Conservation (phyloP, 257 asterid species). For the Solanum medicagineum region DNA sequence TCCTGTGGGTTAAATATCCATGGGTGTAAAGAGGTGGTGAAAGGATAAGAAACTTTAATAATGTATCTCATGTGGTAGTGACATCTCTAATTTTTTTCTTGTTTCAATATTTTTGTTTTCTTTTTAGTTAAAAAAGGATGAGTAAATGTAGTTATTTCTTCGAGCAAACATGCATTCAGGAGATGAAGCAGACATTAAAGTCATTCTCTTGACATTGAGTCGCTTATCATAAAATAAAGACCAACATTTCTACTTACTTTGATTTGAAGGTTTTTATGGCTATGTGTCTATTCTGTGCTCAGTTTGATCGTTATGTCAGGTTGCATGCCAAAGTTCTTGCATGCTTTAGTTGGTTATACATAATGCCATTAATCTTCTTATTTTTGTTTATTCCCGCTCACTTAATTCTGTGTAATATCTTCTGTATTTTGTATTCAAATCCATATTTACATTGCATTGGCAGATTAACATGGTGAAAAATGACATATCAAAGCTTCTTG, state of each 20-base stretch:
- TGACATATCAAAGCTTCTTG: conserved; percentile 79
- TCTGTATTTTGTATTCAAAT: not conserved
- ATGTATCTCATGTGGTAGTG: not conserved
- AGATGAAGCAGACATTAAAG: not conserved
- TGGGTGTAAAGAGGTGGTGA: not conserved
- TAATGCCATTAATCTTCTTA: not conserved
- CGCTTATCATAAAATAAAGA: not conserved
- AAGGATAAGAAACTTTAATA: not conserved
- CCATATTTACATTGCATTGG: conserved; percentile 5
- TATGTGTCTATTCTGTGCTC: not conserved
- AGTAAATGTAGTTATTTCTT: not conserved
- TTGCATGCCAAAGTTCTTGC: not conserved
- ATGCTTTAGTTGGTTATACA: not conserved
- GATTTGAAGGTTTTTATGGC: not conserved
- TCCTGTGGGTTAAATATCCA: not conserved
- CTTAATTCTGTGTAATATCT: not conserved
- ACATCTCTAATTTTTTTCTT: not conserved
- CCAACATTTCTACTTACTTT: not conserved
- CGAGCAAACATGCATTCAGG: not conserved
- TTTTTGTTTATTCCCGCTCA: not conserved
- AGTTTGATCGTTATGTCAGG: not conserved
- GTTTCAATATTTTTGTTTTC: not conserved
- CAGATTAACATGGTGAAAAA: conserved; percentile 62
- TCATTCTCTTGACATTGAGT: not conserved
- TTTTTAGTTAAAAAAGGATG: not conserved